phyloP scores from a whole-genome alignment of 2,329 filamentous ascomycete genomes.

The Graphilbum sp. region DNA sequence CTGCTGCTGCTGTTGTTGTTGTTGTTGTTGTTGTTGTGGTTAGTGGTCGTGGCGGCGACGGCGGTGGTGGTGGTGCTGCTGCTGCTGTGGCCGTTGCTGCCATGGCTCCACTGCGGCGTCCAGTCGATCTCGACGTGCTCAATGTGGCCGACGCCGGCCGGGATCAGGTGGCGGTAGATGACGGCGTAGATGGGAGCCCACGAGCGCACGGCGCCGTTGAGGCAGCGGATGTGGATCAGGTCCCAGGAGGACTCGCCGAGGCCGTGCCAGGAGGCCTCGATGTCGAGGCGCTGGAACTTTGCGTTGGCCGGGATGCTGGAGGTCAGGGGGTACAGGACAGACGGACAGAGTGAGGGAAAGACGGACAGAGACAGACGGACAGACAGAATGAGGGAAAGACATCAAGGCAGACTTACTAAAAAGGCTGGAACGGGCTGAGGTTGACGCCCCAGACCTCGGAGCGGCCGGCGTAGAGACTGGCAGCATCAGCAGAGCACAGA shows the following conservation, averaged over 20 bases:
- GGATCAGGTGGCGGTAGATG: constrained; percentile 50
- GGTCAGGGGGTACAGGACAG: neutral
- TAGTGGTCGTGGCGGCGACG: constrained; percentile 47
- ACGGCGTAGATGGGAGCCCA: constrained; percentile 64
- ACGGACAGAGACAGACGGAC: neutral
- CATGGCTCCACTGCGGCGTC: constrained; percentile 43
- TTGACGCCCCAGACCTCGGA: constrained; percentile 6
- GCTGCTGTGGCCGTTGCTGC: constrained; percentile 52
- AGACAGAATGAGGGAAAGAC: neutral
- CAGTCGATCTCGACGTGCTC: constrained; percentile 89
- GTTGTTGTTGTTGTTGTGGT: too few species aligned
- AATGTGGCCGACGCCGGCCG: constrained; percentile 54
- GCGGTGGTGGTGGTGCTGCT: constrained; percentile 16
- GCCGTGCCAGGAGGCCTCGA: constrained; percentile 55
- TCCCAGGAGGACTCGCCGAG: constrained; percentile 47
- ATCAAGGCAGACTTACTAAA: neutral
- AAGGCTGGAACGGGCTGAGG: constrained; percentile 4
- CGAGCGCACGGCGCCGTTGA: constrained; percentile 58
- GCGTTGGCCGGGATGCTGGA: constrained; percentile 54
- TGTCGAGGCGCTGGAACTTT: constrained; percentile 55
- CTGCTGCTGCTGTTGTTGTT: constrained; percentile 50
- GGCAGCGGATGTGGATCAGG: constrained; percentile 67
- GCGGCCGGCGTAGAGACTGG: constrained; percentile 2
- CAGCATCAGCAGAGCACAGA: neutral
- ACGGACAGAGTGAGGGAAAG: neutral